A percentile compares a stretch with the other conserved stretches of the same genome.
These are phyloP conservation scores for Microcyclosporella mali DNA, from an alignment of 2,329 filamentous ascomycete genomes.

Conservation along the genomic window DNA sequence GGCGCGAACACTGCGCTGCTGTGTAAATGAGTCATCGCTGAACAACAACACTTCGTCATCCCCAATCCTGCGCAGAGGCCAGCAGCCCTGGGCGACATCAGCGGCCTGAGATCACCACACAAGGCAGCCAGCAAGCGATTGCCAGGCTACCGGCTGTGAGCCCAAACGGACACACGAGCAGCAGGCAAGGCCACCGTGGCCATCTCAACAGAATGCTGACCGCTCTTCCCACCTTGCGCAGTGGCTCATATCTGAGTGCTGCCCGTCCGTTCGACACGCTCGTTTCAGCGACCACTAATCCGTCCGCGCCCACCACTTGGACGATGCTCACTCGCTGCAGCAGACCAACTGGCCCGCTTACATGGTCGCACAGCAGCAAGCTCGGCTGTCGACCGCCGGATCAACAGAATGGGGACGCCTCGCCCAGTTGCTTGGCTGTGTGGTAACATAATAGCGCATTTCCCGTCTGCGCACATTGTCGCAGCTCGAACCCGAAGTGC, in stretches of 20 bases:
- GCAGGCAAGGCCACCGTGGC: background rate
- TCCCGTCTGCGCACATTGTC: too few species aligned
- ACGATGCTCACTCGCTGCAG: background rate
- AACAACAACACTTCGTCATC: too few species aligned
- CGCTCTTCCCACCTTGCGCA: constrained; percentile 11
- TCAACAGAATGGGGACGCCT: constrained; percentile 1
- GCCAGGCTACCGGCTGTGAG: too few species aligned
- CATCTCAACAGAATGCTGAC: constrained; percentile 3
- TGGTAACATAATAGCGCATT: too few species aligned
- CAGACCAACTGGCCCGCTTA: background rate
- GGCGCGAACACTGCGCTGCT: too few species aligned
- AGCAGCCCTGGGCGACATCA: too few species aligned
- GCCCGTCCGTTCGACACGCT: constrained; percentile 2
- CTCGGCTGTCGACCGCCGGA: constrained; percentile 4
- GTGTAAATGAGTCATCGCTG: too few species aligned
- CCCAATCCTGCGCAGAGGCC: too few species aligned
- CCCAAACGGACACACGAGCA: background rate
- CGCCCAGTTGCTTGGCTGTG: background rate
- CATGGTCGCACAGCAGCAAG: constrained; percentile 4
- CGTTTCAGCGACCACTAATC: constrained; percentile 16
- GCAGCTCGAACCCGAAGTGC: too few species aligned
- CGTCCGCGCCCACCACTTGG: background rate
- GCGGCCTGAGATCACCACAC: too few species aligned
- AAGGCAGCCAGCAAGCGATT: too few species aligned
- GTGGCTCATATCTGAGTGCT: constrained; percentile 1